Base-by-base conservation (phyloP, 306 rosid species). In the Fagus sylvatica region DNA sequence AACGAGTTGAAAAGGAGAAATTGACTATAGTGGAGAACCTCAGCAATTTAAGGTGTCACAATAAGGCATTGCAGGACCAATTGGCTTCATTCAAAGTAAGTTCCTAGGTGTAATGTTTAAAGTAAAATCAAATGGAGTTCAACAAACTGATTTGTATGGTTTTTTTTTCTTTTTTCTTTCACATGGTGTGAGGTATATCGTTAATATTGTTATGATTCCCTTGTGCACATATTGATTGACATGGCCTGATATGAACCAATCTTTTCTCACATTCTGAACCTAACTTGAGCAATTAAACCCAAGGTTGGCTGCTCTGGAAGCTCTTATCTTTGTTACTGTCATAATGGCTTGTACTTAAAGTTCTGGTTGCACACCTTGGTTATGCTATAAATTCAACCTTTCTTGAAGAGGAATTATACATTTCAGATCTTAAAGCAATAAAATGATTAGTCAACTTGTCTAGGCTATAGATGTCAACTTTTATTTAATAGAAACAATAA, bases 1-100 rank as follows among this genome's bases (percentile, higher is more conserved):
- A 86, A 71, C 85, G 88, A 39, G 85, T 90, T 39, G 98, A 91
- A 84, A 88, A 75, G 77, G 98, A 95, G 89, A 95, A 95, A 84
- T 75, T 90, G 59, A 81, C 97, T 5, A 89, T 88, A 69, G 89
- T 92, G 83, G 91, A 91, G 85, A 87, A 85, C 75, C 92, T 95
- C 37, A 84, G 93, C 84, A 90, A 74, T 78, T 77, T 86, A 42
- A 90, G 97, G 83, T 96, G 88, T 32, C 93, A 89, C 87, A 89
- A 88, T 67, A 87, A 92, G 82, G 87, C 91, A 74, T 74, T 92
- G 90, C 97, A 90, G 77, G 96, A 95, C 51, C 88, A 93, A 77
- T 73, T 93, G 72, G 67, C 74, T 78, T 87, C 92, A 40, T 62
- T 92, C 5, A 95, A 86, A 85, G 99, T 93, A 85, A 77, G 86